phyloP scores from a whole-genome alignment of 2,329 filamentous ascomycete genomes.

The Alternaria arbusti region DNA sequence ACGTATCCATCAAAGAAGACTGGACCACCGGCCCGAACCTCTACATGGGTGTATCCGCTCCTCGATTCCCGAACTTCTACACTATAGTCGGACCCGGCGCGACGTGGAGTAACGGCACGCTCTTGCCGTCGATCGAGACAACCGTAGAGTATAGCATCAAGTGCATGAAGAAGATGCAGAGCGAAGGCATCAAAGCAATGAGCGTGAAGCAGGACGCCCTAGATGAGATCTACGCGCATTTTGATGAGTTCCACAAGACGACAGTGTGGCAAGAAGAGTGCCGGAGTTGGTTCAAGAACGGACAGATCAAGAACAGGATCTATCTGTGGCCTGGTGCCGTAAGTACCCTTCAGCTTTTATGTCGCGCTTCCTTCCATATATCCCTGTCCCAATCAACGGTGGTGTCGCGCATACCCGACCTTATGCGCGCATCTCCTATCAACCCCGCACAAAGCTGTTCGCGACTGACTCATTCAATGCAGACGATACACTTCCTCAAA shows the following conservation, averaged over 20 bases:
- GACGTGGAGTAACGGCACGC: conserved; percentile 54
- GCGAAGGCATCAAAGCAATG: conserved; percentile 40
- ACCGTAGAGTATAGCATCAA: conserved; percentile 44
- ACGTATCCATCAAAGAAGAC: conserved; percentile 47
- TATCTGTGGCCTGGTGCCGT: conserved; percentile 44
- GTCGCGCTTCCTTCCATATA: not conserved
- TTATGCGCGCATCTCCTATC: not conserved
- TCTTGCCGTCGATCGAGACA: conserved; percentile 55
- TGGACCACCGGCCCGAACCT: conserved; percentile 51
- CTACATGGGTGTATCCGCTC: conserved; percentile 52
- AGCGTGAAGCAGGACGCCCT: conserved; percentile 40
- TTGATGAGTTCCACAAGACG: conserved; percentile 38
- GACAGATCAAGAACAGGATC: conserved; percentile 42
- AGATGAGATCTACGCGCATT: conserved; percentile 40
- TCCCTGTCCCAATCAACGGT: not conserved
- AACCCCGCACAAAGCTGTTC: conserved; percentile 17
- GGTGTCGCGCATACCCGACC: not conserved
- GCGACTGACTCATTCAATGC: conserved; percentile 30
- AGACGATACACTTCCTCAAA: conserved; percentile 49
- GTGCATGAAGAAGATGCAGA: conserved; percentile 44
- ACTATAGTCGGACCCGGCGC: conserved; percentile 52
- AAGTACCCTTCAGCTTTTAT: conserved; percentile 17
- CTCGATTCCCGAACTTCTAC: conserved; percentile 55
- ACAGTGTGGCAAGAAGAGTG: conserved; percentile 45
- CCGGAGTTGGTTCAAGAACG: conserved; percentile 45